phyloP scores from a whole-genome alignment of 1,139 yeast species.

The Candida mesenterica region DNA sequence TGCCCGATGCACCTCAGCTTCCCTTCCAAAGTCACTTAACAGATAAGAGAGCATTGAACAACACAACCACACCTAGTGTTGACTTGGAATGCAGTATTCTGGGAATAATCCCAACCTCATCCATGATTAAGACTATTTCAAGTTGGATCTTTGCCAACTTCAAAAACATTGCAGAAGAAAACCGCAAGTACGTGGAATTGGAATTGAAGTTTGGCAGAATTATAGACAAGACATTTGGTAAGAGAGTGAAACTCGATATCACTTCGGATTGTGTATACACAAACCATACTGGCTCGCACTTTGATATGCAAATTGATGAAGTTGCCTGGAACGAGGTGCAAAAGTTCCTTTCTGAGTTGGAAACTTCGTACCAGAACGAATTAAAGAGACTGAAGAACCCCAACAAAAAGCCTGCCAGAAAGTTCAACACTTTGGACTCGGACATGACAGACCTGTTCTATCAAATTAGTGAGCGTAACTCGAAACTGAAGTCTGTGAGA shows the following conservation, averaged over 20 bases:
- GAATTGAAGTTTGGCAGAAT: slow-evolving; percentile 83
- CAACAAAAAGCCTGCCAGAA: slow-evolving; percentile 31
- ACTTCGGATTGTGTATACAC: slow-evolving; percentile 72
- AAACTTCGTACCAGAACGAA: slow-evolving; percentile 46
- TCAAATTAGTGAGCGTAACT: slow-evolving; percentile 39
- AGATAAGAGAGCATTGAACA: slow-evolving; percentile 36
- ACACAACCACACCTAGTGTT: slow-evolving; percentile 33
- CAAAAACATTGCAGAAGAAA: slow-evolving; percentile 57
- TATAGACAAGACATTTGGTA: slow-evolving; percentile 62
- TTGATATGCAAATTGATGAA: slow-evolving; percentile 70
- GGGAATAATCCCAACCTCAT: slow-evolving; percentile 78
- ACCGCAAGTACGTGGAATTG: slow-evolving; percentile 65
- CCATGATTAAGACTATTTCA: slow-evolving; percentile 75
- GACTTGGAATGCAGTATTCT: slow-evolving; percentile 61
- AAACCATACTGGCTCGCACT: slow-evolving; percentile 55
- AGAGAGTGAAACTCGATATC: slow-evolving; percentile 67
- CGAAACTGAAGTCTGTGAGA: slow-evolving; percentile 60
- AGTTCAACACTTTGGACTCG: slow-evolving; percentile 40
- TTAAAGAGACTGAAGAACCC: slow-evolving; percentile 19
- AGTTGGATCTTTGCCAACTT: slow-evolving; percentile 89
- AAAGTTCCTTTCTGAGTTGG: slow-evolving; percentile 55
- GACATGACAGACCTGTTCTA: slow-evolving; percentile 44
- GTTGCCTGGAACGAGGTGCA: slow-evolving; percentile 62
- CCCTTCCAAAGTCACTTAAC: slow-evolving; percentile 10
- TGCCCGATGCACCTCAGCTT: slow-evolving; percentile 8